Evolutionary conservation across 495 filamentous ascomycete genomes (phyloP), one percentile per base, ranked within the genome.

Genomic region (Aspergillus mulundensis): DNA sequence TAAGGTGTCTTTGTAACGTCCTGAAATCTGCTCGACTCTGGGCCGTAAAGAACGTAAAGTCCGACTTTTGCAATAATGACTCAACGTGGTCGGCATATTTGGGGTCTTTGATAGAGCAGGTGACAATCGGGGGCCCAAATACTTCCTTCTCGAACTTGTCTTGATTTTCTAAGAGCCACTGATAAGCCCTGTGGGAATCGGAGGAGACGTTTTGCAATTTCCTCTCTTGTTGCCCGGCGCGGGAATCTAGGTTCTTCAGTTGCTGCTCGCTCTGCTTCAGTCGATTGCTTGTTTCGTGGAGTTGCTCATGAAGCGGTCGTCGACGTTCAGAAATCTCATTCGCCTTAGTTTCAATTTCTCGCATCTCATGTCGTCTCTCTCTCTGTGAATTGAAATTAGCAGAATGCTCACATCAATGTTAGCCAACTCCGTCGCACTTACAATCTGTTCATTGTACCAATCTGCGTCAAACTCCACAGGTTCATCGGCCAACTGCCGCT

Each of bases 111-210:
- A 97, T 69, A 0, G 88, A 88, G 68, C 93, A 96, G 20, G 79
- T 84, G 14, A 99, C 72, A 54, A 93, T 79, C 0, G 94, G 84
- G 16, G 94, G 94, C 0, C 90, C 91, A 68, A 90, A 92, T 20
- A 97, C 86, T 58, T 87, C 80, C 51, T 87, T 83, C 66, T 92
- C 82, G 54, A 97, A 97, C 23, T 78, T 66, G 60, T 81, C 67
- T 40, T 79, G 82, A 67, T 97, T 84, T 2, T 84, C 65, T 58
- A 86, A 77, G 53, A 97, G 71, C 89, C 91, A 97, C 44, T 84
- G 78, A 83, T 91, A 96, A 20, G 84, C 87, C 61, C 66, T 77
- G 11, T 76, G 72, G 2, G 87, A 83, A 53, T 97, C 89, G 0
- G 28, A 40, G 4, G 87, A 85, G 2, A 75, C 1, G 7, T 60